Evolutionary conservation across 768 basidiomycete genomes (phyloP).

Genomic region (Amylocystis lapponica): DNA sequence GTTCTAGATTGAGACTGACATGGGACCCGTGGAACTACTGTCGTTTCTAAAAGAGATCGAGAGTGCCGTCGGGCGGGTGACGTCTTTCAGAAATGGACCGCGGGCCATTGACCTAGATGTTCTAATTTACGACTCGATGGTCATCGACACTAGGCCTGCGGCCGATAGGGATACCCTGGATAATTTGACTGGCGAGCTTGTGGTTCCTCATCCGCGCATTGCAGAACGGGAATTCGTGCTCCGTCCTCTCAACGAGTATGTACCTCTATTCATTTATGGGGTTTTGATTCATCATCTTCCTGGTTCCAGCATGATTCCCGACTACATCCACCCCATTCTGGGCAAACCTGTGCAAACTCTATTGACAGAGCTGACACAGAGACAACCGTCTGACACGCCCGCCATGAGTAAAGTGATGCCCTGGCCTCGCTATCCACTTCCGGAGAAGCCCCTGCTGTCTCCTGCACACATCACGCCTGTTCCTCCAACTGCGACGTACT

Average conservation of each 20-base stretch:
- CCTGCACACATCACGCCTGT: constrained; percentile 21
- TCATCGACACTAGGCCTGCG: constrained; percentile 52
- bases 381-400: constrained; percentile 25
- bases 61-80: constrained; percentile 64
- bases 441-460: constrained; percentile 8
- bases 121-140: constrained; percentile 57
- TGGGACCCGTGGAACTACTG: constrained; percentile 56
- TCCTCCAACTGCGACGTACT: constrained; percentile 45
- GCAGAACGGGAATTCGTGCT: constrained; percentile 90
- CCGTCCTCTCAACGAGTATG: constrained; percentile 82
- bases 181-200: constrained; percentile 59
- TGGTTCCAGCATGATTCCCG: constrained; percentile 78
- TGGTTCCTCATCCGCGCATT: constrained; percentile 80
- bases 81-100: constrained; percentile 79
- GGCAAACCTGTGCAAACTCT: constrained; percentile 42
- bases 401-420: constrained; percentile 72
- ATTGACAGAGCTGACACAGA: constrained; percentile 34
- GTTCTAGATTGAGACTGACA: constrained; percentile 68
- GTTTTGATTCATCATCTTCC: neutral
- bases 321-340: constrained; percentile 58
- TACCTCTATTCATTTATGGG: neutral
- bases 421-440: constrained; percentile 53
- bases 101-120: constrained; percentile 89
- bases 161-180: constrained; percentile 37
- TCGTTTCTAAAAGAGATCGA: constrained; percentile 70